Evolutionary conservation across 2,329 filamentous ascomycete genomes (phyloP).

Genomic region (Neoarthrinium moseri): DNA sequence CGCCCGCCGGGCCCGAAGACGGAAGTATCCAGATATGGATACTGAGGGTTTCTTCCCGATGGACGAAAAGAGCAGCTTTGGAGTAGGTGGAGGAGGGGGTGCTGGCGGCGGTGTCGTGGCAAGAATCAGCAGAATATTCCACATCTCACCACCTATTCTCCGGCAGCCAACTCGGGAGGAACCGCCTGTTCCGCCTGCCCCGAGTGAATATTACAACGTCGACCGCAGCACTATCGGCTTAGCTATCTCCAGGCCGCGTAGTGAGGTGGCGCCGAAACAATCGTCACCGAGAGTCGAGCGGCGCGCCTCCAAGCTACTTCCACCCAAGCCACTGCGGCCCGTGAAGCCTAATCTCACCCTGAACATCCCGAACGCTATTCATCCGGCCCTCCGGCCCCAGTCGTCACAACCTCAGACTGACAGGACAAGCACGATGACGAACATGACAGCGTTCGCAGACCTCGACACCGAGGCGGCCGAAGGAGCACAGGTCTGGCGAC

Average conservation of each 20-base stretch:
- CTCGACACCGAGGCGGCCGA: constrained; percentile 30
- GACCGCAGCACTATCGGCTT: constrained; percentile 40
- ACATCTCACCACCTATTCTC: constrained; percentile 41
- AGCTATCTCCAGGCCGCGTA: constrained; percentile 38
- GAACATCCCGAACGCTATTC: constrained; percentile 27
- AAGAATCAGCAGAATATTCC: constrained; percentile 26
- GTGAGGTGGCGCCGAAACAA: constrained; percentile 14
- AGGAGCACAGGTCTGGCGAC: constrained; percentile 48
- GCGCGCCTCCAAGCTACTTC: constrained; percentile 42
- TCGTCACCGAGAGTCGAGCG: constrained; percentile 25
- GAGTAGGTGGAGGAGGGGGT: constrained; percentile 3
- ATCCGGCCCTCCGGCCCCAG: constrained; percentile 26
- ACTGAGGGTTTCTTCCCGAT: constrained; percentile 37
- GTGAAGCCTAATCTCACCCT: constrained; percentile 42
- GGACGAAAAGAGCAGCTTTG: constrained; percentile 34
- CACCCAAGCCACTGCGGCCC: constrained; percentile 31
- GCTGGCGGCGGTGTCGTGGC: constrained; percentile 13
- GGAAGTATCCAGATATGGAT: constrained; percentile 32
- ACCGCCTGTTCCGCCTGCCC: constrained; percentile 17
- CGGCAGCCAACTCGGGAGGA: constrained; percentile 23
- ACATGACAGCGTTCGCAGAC: constrained; percentile 29
- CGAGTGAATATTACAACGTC: constrained; percentile 7
- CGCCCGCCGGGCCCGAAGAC: constrained; percentile 39
- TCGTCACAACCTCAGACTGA: constrained; percentile 47
- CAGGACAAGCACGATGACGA: constrained; percentile 42